phyloP scores from a whole-genome alignment of 202 grass and related monocot genomes.

The Alloteropsis angusta region DNA sequence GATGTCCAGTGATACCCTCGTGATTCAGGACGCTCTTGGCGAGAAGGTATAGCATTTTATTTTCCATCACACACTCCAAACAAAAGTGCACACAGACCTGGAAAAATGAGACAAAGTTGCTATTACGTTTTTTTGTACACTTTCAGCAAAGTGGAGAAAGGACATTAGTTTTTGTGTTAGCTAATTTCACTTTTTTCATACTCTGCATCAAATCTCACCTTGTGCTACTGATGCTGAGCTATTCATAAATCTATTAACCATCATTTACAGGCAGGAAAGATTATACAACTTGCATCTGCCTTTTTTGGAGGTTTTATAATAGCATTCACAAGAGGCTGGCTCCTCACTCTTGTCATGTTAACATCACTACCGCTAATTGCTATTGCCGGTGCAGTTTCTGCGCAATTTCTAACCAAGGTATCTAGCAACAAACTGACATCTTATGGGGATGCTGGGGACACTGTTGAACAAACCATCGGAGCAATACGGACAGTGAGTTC shows the following conservation, averaged over 20 bases:
- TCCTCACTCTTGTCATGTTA: constrained; percentile 72
- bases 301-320: constrained; percentile 60
- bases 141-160: not conserved
- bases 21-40: constrained; percentile 78
- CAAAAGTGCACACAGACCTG: constrained; percentile 18
- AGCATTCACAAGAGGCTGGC: constrained; percentile 73
- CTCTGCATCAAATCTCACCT: not conserved
- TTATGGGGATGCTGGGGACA: constrained; percentile 49
- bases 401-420: constrained; percentile 37
- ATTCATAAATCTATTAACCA: not conserved
- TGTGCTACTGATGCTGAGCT: not conserved
- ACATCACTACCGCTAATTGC: constrained; percentile 42
- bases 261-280: constrained; percentile 58
- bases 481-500: constrained; percentile 64
- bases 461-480: constrained; percentile 66
- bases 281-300: constrained; percentile 38
- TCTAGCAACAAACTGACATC: constrained; percentile 40
- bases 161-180: not conserved
- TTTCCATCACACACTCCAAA: too few species aligned
- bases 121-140: not conserved
- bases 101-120: not conserved
- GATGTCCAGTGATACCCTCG: constrained; percentile 73
- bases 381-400: constrained; percentile 29
- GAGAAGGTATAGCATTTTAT: constrained; percentile 53
- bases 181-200: not conserved